These are phyloP conservation scores for Capsicum chinense DNA, from an alignment of 257 asterid genomes.

Conservation along the genomic window DNA sequence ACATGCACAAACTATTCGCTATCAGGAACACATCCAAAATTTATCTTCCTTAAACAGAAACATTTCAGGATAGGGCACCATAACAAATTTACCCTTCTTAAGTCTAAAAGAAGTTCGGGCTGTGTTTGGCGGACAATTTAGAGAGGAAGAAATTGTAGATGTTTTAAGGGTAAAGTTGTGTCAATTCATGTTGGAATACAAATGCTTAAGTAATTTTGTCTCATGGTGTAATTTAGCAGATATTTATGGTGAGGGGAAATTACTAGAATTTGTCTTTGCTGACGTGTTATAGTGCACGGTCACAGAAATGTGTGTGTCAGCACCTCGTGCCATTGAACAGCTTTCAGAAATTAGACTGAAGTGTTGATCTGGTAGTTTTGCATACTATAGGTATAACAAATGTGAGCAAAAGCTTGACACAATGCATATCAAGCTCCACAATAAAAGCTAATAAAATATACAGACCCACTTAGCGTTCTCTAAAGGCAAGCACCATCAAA, in stretches of 20 bases:
- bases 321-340: background rate
- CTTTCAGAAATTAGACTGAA: conserved; percentile 2
- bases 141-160: background rate
- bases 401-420: background rate
- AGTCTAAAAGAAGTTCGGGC: background rate
- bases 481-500: background rate
- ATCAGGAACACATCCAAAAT: background rate
- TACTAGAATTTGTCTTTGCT: background rate
- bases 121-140: background rate
- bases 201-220: background rate
- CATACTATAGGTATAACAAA: conserved; percentile 9
- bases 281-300: background rate
- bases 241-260: background rate
- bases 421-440: conserved; percentile 7
- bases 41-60: background rate
- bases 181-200: background rate
- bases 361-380: background rate
- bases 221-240: background rate
- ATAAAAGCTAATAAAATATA: background rate
- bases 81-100: background rate
- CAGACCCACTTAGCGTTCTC: background rate
- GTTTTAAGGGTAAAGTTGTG: background rate
- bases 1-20: background rate
- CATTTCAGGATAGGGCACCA: background rate
- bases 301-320: conserved; percentile 17